Percentiles rank a stretch among this genome's conserved stretches.
phyloP scores from a whole-genome alignment of 2,329 filamentous ascomycete genomes.

The Ceratocystis cubensis region DNA sequence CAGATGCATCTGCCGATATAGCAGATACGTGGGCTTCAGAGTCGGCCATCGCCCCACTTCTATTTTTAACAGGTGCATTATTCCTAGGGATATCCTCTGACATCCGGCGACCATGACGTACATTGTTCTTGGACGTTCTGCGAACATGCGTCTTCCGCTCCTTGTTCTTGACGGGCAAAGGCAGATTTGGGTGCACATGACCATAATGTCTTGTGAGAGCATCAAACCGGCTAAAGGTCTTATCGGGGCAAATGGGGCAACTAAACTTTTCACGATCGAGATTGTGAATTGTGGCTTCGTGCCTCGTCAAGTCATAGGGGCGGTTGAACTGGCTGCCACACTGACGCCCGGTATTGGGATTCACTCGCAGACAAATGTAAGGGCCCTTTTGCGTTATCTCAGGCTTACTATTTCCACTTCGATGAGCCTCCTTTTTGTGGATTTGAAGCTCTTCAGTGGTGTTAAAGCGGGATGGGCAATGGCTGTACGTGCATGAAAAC shows the following conservation, averaged over 20 bases:
- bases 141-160: slow-evolving; percentile 14
- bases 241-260: slow-evolving; percentile 89
- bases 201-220: slow-evolving; percentile 88
- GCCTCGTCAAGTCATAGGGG: slow-evolving; percentile 89
- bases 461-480: slow-evolving; percentile 78
- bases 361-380: slow-evolving; percentile 84
- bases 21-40: neutral
- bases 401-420: slow-evolving; percentile 47
- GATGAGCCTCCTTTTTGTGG: slow-evolving; percentile 88
- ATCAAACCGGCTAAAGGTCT: slow-evolving; percentile 92
- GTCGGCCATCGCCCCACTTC: neutral
- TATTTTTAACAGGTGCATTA: neutral
- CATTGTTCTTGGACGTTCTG: neutral
- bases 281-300: slow-evolving; percentile 97
- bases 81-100: neutral
- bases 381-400: slow-evolving; percentile 67
- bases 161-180: slow-evolving; percentile 54
- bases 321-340: slow-evolving; percentile 77
- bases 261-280: slow-evolving; percentile 86
- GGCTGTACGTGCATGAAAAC: slow-evolving; percentile 93
- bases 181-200: slow-evolving; percentile 81
- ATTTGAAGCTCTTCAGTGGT: slow-evolving; percentile 78
- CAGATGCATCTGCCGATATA: neutral
- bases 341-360: slow-evolving; percentile 77
- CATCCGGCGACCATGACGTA: neutral